phyloP scores from a whole-genome alignment of 2,329 filamentous ascomycete genomes.

The Pezicula rhizophila region DNA sequence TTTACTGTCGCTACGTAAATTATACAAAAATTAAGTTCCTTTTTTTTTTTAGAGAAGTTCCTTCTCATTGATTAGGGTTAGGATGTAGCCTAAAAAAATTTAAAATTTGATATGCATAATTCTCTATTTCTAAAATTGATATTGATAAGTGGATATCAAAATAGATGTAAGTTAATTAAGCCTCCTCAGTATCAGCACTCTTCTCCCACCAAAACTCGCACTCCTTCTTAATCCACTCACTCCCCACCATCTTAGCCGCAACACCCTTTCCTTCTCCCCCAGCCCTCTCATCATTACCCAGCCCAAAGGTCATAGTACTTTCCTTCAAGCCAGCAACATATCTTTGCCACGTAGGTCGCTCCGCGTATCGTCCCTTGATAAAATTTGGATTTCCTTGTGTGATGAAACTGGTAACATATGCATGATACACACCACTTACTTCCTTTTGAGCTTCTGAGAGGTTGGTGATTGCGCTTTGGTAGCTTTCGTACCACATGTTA shows the following conservation, averaged over 20 bases:
- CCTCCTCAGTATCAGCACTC: slow-evolving; percentile 11
- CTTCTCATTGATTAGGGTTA: too few relatives aligned
- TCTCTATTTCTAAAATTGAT: too few relatives aligned
- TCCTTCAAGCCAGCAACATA: slow-evolving; percentile 26
- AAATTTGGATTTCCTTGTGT: slow-evolving; percentile 16
- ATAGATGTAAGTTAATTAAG: neutral
- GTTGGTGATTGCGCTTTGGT: slow-evolving; percentile 21
- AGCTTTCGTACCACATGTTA: slow-evolving; percentile 39
- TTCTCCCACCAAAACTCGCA: slow-evolving; percentile 40
- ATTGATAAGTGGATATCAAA: neutral
- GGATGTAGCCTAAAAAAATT: too few relatives aligned
- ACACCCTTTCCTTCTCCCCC: slow-evolving; percentile 33
- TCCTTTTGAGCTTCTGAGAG: slow-evolving; percentile 14
- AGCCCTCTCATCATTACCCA: slow-evolving; percentile 42
- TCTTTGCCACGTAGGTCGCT: slow-evolving; percentile 21
- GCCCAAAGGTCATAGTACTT: slow-evolving; percentile 38
- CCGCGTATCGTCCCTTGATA: slow-evolving; percentile 23
- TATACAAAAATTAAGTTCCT: too few relatives aligned
- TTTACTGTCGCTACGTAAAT: too few relatives aligned
- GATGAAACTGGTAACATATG: slow-evolving; percentile 19
- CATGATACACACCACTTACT: slow-evolving; percentile 15
- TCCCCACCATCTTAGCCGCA: slow-evolving; percentile 33
- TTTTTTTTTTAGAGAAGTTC: too few relatives aligned
- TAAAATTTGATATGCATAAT: too few relatives aligned
- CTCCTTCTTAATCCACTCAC: slow-evolving; percentile 36